Evolutionary conservation across 2,329 filamentous ascomycete species (phyloP).

Genomic region (Uncinocarpus reesii): DNA sequence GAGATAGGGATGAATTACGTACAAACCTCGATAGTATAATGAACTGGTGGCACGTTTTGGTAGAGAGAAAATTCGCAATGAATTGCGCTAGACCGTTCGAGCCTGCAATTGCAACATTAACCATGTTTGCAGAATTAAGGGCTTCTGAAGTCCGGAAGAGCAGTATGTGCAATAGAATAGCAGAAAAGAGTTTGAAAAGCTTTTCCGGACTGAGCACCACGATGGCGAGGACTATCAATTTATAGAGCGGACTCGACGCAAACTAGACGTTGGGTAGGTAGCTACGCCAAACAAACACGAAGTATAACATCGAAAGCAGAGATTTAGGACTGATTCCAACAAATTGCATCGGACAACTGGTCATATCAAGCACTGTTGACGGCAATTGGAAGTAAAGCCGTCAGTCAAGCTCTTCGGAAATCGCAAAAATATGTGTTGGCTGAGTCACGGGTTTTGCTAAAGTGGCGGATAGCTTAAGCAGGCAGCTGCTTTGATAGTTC

Average conservation of each 20-base stretch:
- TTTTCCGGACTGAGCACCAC: no score
- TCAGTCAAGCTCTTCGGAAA: background rate
- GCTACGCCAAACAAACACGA: background rate
- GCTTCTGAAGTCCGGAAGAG: no score
- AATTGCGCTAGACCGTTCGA: conserved; percentile 50
- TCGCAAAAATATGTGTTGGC: background rate
- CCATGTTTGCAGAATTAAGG: conserved; percentile 33
- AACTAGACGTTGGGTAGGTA: background rate
- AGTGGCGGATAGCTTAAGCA: background rate
- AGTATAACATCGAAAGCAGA: background rate
- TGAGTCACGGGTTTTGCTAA: background rate
- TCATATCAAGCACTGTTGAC: background rate
- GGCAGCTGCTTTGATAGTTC: background rate
- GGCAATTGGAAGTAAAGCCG: background rate
- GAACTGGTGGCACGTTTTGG: conserved; percentile 55
- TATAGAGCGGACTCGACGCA: background rate
- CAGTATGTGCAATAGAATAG: no score
- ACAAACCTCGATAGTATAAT: conserved; percentile 60
- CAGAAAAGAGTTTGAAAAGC: background rate
- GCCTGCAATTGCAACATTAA: conserved; percentile 54
- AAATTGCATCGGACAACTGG: background rate
- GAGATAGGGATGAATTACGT: conserved; percentile 22
- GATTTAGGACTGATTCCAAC: background rate
- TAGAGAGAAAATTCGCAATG: conserved; percentile 50
- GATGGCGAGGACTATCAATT: background rate